Evolutionary conservation across 2,329 filamentous ascomycete genomes (phyloP).

Genomic region (Pseudonectria foliicola): DNA sequence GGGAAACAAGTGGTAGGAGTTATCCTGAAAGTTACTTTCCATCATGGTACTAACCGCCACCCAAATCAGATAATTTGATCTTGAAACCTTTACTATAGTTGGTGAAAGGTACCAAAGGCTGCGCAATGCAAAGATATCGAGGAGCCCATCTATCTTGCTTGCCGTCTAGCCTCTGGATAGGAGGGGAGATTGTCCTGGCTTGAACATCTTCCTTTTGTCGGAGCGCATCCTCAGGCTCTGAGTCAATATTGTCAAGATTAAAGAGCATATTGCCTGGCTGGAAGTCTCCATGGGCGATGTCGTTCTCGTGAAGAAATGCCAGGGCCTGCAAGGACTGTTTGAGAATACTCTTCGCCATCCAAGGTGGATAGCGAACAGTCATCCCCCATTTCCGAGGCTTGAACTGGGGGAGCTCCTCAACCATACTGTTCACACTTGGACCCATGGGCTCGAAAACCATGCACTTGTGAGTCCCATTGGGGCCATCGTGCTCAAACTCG

Average conservation of each 20-base stretch:
- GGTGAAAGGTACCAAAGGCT: conserved; percentile 18
- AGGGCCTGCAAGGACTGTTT: conserved; percentile 32
- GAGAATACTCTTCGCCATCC: conserved; percentile 34
- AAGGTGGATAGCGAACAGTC: conserved; percentile 30
- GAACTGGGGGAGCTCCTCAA: conserved; percentile 27
- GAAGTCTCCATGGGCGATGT: conserved; percentile 34
- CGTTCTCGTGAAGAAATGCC: conserved; percentile 29
- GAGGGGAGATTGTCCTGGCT: conserved; percentile 16
- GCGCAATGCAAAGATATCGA: conserved; percentile 22
- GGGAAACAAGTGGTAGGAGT: background rate
- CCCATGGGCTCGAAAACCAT: conserved; percentile 26
- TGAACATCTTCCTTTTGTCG: conserved; percentile 18
- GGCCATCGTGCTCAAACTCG: conserved; percentile 24
- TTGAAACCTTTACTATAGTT: conserved; percentile 16
- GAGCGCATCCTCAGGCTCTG: conserved; percentile 15
- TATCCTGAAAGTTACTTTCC: too few species aligned
- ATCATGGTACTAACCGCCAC: conserved; percentile 22
- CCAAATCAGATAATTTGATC: conserved; percentile 25
- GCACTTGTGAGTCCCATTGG: conserved; percentile 26
- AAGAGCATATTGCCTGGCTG: conserved; percentile 33
- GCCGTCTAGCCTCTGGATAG: conserved; percentile 22
- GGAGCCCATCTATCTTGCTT: conserved; percentile 24
- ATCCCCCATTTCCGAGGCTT: conserved; percentile 17
- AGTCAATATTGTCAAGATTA: conserved; percentile 21
- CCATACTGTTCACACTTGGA: conserved; percentile 29